Conservation (phyloP, 1,139 yeast genomes). For the Blastobotrys capitulatus region DNA sequence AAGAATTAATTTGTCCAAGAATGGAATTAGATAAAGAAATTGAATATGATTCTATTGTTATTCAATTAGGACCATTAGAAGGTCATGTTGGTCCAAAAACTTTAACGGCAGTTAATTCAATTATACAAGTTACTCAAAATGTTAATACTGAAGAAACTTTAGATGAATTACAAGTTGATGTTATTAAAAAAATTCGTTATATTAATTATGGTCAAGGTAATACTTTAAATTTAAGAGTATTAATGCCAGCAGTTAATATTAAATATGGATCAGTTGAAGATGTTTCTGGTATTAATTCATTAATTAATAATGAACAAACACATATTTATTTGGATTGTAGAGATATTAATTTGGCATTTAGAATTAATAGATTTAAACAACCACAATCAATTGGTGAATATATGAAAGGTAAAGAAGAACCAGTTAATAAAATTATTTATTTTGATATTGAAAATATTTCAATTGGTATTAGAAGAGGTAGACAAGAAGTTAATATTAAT, state of each 20-base stretch:
- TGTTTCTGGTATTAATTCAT: constrained; percentile 2
- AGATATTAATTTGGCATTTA: constrained; percentile 23
- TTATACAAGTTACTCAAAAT: constrained; percentile 21
- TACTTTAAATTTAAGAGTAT: constrained; percentile 45
- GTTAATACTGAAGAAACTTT: constrained; percentile 43
- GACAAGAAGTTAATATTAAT: background rate
- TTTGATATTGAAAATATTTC: constrained; percentile 21
- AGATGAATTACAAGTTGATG: constrained; percentile 62
- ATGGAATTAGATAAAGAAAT: constrained; percentile 39
- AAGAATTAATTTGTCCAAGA: constrained; percentile 41
- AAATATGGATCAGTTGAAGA: constrained; percentile 38
- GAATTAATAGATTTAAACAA: constrained; percentile 17
- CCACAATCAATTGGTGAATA: constrained; percentile 23
- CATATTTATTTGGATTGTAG: constrained; percentile 23
- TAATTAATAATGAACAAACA: constrained; percentile 16
- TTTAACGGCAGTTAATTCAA: constrained; percentile 22
- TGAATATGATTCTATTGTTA: constrained; percentile 51
- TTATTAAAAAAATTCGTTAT: constrained; percentile 39
- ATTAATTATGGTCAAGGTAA: constrained; percentile 36
- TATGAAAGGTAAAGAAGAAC: constrained; percentile 20
- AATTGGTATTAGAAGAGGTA: constrained; percentile 22
- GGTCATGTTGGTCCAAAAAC: constrained; percentile 35
- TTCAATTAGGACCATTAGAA: constrained; percentile 45
- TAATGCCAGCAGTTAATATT: constrained; percentile 45
- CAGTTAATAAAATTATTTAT: constrained; percentile 20